Conservation (phyloP, 2,329 filamentous ascomycete genomes). For the Stachybotrys chlorohalonatus region DNA sequence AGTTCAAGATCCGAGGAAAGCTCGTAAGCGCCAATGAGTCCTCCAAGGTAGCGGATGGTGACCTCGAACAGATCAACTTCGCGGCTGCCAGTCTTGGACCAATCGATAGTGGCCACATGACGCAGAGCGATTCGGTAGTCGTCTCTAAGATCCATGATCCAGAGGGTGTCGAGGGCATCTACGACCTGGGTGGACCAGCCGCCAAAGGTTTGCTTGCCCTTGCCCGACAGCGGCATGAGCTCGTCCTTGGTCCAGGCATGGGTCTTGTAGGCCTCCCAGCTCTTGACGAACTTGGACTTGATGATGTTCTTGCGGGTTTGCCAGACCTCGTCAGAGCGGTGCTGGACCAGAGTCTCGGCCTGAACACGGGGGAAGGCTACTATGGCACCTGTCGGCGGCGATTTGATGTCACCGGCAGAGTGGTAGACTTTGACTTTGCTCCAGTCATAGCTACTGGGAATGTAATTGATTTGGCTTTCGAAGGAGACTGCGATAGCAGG, state of each 20-base stretch:
- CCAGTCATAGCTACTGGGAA: slow-evolving; percentile 30
- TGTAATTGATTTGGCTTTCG: slow-evolving; percentile 13
- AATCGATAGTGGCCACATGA: slow-evolving; percentile 43
- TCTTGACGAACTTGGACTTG: slow-evolving; percentile 30
- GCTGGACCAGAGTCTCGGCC: slow-evolving; percentile 21
- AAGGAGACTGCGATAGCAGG: background rate
- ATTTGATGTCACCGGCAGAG: slow-evolving; percentile 19
- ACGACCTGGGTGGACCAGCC: slow-evolving; percentile 52
- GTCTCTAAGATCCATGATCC: slow-evolving; percentile 48
- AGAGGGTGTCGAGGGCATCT: slow-evolving; percentile 49
- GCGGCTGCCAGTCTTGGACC: slow-evolving; percentile 33
- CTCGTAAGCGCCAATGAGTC: slow-evolving; percentile 43
- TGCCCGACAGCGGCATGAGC: slow-evolving; percentile 38
- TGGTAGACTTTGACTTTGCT: slow-evolving; percentile 20
- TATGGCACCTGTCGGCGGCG: slow-evolving; percentile 24
- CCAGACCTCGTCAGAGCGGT: slow-evolving; percentile 27
- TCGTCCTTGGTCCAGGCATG: slow-evolving; percentile 50
- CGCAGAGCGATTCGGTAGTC: slow-evolving; percentile 45
- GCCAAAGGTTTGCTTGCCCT: slow-evolving; percentile 36
- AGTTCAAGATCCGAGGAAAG: slow-evolving; percentile 36
- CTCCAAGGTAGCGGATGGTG: slow-evolving; percentile 46
- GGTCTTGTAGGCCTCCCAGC: slow-evolving; percentile 42
- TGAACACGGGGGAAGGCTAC: slow-evolving; percentile 33
- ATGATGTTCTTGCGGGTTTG: slow-evolving; percentile 26
- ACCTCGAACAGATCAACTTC: slow-evolving; percentile 55